Evolutionary conservation across 2,329 filamentous ascomycete genomes (phyloP).

Genomic region (Thyridium curvatum): DNA sequence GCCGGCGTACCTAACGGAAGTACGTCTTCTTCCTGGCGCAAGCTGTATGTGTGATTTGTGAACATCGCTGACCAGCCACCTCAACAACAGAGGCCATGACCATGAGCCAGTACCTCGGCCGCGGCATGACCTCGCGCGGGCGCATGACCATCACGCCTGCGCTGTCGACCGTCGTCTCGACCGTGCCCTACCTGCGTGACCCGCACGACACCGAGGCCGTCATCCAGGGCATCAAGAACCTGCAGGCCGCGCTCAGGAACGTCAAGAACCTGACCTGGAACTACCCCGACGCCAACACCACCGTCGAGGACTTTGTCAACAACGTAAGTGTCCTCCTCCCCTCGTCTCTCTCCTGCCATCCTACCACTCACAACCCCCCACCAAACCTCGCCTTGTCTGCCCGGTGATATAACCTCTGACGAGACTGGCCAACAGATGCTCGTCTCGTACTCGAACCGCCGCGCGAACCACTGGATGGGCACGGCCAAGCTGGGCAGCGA

Average conservation of each 20-base stretch:
- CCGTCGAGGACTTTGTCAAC: slow-evolving; percentile 50
- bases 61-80: slow-evolving; percentile 5
- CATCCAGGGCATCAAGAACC: slow-evolving; percentile 55
- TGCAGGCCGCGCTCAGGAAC: slow-evolving; percentile 46
- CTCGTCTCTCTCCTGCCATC: slow-evolving; percentile 28
- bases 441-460: slow-evolving; percentile 1
- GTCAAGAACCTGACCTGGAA: slow-evolving; percentile 51
- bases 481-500: slow-evolving; percentile 16
- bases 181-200: slow-evolving; percentile 53
- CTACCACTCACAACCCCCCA: slow-evolving; percentile 26
- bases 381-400: slow-evolving; percentile 28
- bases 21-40: neutral
- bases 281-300: slow-evolving; percentile 43
- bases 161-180: slow-evolving; percentile 52
- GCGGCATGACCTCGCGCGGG: slow-evolving; percentile 56
- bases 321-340: slow-evolving; percentile 25
- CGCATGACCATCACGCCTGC: slow-evolving; percentile 52
- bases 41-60: neutral
- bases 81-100: slow-evolving; percentile 41
- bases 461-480: slow-evolving; percentile 8
- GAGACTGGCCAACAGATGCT: neutral
- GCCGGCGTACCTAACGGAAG: slow-evolving; percentile 11
- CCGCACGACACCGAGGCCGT: slow-evolving; percentile 56
- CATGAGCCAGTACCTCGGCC: slow-evolving; percentile 57
- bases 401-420: neutral